Conservation (phyloP, 768 basidiomycete species). For the Mrakia blollopis region DNA sequence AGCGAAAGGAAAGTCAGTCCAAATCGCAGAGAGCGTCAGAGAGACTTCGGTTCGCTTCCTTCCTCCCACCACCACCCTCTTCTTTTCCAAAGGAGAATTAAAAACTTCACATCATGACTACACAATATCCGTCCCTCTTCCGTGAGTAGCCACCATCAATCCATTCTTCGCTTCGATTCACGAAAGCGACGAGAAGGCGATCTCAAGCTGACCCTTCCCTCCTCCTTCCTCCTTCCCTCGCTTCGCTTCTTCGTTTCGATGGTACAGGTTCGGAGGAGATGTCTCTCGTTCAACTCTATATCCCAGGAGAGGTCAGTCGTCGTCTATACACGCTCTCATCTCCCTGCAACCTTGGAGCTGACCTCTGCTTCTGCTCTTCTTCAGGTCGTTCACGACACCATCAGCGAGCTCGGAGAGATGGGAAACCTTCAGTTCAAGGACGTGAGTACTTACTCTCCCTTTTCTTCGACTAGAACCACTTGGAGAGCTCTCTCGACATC, state of each 20-base stretch:
- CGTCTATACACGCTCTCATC: neutral
- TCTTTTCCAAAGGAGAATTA: too few relatives aligned
- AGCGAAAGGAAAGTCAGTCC: neutral
- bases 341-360: neutral
- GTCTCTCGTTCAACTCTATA: slow-evolving; percentile 95
- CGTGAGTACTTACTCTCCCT: slow-evolving; percentile 50
- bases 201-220: slow-evolving; percentile 1
- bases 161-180: too few relatives aligned
- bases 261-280: slow-evolving; percentile 85
- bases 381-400: slow-evolving; percentile 75
- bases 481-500: neutral
- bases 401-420: slow-evolving; percentile 89
- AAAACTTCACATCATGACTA: slow-evolving; percentile 4
- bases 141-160: neutral
- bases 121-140: slow-evolving; percentile 30
- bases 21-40: neutral
- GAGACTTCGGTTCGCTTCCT: neutral
- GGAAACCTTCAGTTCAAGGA: slow-evolving; percentile 97
- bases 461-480: neutral
- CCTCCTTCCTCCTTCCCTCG: neutral
- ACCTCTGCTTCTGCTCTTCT: neutral
- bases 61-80: neutral
- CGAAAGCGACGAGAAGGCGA: neutral
- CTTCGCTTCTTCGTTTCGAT: neutral
- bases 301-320: slow-evolving; percentile 72